Evolutionary conservation across 2,329 filamentous ascomycete species (phyloP).

Genomic region (Colletotrichum liriopes): DNA sequence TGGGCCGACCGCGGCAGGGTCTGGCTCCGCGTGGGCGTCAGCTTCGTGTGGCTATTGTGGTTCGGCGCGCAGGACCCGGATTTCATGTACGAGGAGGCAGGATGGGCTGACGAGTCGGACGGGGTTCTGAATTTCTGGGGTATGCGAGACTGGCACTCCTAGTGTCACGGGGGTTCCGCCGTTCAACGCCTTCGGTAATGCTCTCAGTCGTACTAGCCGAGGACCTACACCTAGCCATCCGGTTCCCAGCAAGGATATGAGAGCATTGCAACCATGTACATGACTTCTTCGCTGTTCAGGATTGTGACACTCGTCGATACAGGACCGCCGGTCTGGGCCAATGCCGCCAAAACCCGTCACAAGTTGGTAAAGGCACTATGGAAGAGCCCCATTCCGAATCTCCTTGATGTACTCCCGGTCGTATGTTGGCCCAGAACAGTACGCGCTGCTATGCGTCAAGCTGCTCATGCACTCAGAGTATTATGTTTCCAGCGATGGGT

Average conservation of each 20-base stretch:
- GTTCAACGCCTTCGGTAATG: too few species aligned
- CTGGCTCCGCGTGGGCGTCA: conserved; percentile 43
- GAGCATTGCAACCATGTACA: too few species aligned
- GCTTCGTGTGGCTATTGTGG: conserved; percentile 40
- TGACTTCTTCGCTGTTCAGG: too few species aligned
- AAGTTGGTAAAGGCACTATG: too few species aligned
- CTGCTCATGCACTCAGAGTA: neutral
- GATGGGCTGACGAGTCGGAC: conserved; percentile 36
- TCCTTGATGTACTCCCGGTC: neutral
- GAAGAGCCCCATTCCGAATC: neutral
- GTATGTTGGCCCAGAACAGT: neutral
- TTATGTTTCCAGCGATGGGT: neutral
- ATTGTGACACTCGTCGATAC: too few species aligned
- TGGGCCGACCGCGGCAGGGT: conserved; percentile 40
- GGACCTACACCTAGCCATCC: too few species aligned
- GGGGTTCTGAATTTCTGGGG: conserved; percentile 44
- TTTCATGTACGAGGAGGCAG: conserved; percentile 39
- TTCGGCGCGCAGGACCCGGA: conserved; percentile 41
- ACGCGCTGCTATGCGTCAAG: neutral
- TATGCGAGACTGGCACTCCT: conserved; percentile 17
- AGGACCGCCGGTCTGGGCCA: too few species aligned
- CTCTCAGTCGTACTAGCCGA: too few species aligned
- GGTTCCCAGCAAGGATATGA: too few species aligned
- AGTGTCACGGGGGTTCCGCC: neutral
- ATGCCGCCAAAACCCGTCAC: too few species aligned